Percentiles rank a stretch among this genome's conserved stretches.
Evolutionary conservation across 768 basidiomycete species (phyloP).

Genomic region (Suillus americanus): DNA sequence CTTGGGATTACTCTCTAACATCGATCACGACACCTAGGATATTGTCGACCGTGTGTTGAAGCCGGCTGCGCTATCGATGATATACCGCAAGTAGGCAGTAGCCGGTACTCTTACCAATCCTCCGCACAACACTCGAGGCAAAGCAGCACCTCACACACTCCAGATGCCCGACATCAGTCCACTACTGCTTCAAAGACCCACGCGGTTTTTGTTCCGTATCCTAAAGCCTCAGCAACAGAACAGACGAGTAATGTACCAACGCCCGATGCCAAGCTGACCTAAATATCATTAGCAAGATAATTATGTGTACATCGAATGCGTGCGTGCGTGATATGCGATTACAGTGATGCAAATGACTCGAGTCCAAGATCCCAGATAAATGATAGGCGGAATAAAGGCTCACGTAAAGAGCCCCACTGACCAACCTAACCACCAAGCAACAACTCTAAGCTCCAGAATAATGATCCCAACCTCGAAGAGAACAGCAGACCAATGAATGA

Average conservation of each 20-base stretch:
- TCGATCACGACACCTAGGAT: constrained; percentile 41
- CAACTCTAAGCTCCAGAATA: constrained; percentile 54
- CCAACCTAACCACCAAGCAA: constrained; percentile 81
- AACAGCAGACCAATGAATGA: constrained; percentile 70
- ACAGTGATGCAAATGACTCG: constrained; percentile 12
- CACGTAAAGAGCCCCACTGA: constrained; percentile 49
- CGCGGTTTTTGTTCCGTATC: background rate
- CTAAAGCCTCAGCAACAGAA: background rate
- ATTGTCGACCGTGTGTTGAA: constrained; percentile 67
- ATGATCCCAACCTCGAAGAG: constrained; percentile 58
- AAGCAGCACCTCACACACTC: background rate
- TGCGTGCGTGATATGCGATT: constrained; percentile 7
- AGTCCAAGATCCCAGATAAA: constrained; percentile 11
- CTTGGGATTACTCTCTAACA: background rate
- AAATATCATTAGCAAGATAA: constrained; percentile 2
- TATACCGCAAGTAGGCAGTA: constrained; percentile 22
- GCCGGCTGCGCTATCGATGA: constrained; percentile 42
- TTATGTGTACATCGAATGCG: constrained; percentile 2
- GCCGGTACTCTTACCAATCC: background rate
- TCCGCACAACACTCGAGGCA: background rate
- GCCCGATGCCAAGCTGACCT: constrained; percentile 8
- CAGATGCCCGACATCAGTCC: background rate
- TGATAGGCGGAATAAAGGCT: constrained; percentile 9
- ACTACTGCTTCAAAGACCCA: background rate
- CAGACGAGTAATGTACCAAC: background rate